Evolutionary conservation across 257 asterid genomes (phyloP), one percentile per base, ranked within the genome.

Genomic region (Plantago major): DNA sequence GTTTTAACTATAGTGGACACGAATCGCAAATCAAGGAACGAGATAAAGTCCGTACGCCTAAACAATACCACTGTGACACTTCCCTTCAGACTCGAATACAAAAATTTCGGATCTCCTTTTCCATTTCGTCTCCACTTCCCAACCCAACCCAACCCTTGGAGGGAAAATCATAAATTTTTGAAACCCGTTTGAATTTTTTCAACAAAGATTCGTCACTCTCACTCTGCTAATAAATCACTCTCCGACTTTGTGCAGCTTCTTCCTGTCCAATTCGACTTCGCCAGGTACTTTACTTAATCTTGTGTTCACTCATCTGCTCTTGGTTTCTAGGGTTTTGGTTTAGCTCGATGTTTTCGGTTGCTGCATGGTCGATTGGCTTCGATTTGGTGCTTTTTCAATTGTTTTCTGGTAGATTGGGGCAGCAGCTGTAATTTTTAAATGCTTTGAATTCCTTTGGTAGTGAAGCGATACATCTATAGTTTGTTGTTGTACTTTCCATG

Each of bases 91-190:
- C 15, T 57, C 38, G 37, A 69, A 58, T 65, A 61, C 13, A 55
- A 38, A 66, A 78, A 49, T 62, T 71, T 73, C 73, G 48, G 65
- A 67, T 74, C 74, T 72, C 74, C 74, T 74, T 81, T 82, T 76
- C 79, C 42, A 74, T 79, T 79, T 75, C 72, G 73, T 71, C 68
- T 72, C 76, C 64, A 49, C 66, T 63, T 73, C 55, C 72, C 79
- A 79, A 74, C 82, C 91, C 66, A 60, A 70, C 55, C 72, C 79
- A 79, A 74, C 82, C 91, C 70, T 76, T 73, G 89, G 87, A 77
- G 95, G 87, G 91, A 84, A 86, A 80, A 17, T 11, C 10, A 17
- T 42, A 61, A 60, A 16, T 10, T 66, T 78, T 66, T 52, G 8
- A 33, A 33, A 5, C 58, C 33, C 40, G 38, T 53, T 53, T 37